phyloP scores from a whole-genome alignment of 495 filamentous ascomycete species.

The Aspergillus cavernicola region DNA sequence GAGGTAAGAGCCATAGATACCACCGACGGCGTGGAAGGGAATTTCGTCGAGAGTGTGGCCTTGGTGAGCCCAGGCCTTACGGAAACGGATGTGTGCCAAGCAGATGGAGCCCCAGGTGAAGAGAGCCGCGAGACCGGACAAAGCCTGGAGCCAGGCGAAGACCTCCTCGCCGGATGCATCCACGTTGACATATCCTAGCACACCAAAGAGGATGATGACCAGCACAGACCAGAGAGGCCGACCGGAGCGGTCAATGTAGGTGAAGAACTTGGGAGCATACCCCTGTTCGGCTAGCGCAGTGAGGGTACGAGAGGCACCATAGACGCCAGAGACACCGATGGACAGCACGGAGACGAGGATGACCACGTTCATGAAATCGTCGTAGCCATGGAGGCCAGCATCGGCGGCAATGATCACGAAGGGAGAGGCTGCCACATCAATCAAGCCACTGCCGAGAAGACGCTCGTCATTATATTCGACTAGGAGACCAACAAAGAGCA shows the following conservation, averaged over 20 bases:
- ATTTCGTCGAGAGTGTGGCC: slow-evolving; percentile 66
- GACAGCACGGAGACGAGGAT: slow-evolving; percentile 66
- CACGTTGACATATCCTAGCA: slow-evolving; percentile 49
- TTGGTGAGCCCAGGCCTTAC: slow-evolving; percentile 51
- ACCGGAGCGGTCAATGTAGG: slow-evolving; percentile 40
- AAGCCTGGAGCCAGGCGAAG: slow-evolving; percentile 63
- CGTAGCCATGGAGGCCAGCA: slow-evolving; percentile 62
- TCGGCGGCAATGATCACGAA: slow-evolving; percentile 60
- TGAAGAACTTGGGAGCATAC: slow-evolving; percentile 55
- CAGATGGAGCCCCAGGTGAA: slow-evolving; percentile 73
- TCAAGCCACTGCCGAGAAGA: slow-evolving; percentile 41
- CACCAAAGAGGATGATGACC: slow-evolving; percentile 44
- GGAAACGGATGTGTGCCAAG: slow-evolving; percentile 72
- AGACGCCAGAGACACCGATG: slow-evolving; percentile 74
- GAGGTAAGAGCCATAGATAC: slow-evolving; percentile 63
- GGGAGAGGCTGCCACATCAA: slow-evolving; percentile 59
- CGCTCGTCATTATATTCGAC: slow-evolving; percentile 50
- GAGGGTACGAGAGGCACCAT: slow-evolving; percentile 63
- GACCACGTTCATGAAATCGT: slow-evolving; percentile 73
- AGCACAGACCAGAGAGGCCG: slow-evolving; percentile 48
- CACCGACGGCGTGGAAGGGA: slow-evolving; percentile 62
- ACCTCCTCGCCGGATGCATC: slow-evolving; percentile 32
- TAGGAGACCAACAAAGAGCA: slow-evolving; percentile 71
- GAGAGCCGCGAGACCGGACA: slow-evolving; percentile 63
- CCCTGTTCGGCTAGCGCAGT: slow-evolving; percentile 57